These are phyloP conservation scores for Eucalyptus coolabah DNA, from an alignment of 345 rosid genomes.

Conservation along the genomic window DNA sequence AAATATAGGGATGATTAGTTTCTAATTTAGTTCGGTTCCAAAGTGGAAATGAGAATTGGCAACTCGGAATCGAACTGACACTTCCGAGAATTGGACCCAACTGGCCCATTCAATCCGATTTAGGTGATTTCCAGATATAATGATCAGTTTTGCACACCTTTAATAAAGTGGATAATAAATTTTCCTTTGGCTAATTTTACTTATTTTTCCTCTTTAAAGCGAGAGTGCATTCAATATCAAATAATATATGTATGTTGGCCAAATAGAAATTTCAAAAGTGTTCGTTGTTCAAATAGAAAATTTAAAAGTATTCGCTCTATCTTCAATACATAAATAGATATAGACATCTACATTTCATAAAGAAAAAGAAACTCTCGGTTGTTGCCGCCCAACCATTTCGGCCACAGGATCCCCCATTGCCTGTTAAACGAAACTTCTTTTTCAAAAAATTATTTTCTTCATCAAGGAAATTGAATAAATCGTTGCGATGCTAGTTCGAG, in stretches of 20 bases:
- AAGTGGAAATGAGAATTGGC: fast-evolving
- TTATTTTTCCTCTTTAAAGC: background rate
- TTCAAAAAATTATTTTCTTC: background rate
- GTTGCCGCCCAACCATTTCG: background rate
- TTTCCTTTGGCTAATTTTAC: background rate
- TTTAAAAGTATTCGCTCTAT: background rate
- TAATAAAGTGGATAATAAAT: background rate
- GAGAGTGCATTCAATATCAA: background rate
- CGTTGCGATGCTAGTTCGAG: background rate
- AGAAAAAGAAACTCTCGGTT: background rate
- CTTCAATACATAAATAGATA: background rate
- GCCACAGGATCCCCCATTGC: background rate
- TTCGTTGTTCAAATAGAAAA: background rate
- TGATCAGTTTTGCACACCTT: no score
- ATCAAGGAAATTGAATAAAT: background rate
- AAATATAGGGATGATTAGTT: no score
- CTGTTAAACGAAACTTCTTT: background rate
- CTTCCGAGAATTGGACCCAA: no score
- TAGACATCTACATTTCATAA: background rate
- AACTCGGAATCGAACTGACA: no score
- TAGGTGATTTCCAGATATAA: fast-evolving
- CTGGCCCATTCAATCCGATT: fast-evolving
- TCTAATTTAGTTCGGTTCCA: fast-evolving
- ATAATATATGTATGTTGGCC: background rate
- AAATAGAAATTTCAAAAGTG: background rate